Evolutionary conservation across 352 stramenopile genomes (phyloP).

Genomic region (Labyrinthula sp.): DNA sequence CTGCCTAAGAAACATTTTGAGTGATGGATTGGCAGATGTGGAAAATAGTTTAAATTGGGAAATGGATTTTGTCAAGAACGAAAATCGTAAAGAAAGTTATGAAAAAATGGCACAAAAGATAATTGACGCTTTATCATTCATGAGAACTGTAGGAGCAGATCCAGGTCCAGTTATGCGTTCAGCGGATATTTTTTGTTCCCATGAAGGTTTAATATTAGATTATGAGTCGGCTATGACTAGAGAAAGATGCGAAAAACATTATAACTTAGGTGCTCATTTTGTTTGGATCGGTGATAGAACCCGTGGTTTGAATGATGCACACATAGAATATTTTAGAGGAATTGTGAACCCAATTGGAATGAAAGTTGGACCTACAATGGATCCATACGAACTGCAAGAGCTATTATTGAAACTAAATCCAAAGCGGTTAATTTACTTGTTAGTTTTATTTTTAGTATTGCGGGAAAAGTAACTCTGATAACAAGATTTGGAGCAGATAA

Average conservation of each 20-base stretch:
- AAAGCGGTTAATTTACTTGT: too few relatives aligned
- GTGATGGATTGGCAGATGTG: slow-evolving; percentile 85
- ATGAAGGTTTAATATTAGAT: slow-evolving; percentile 86
- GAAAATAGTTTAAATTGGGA: slow-evolving; percentile 86
- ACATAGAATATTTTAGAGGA: slow-evolving; percentile 91
- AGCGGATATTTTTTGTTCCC: slow-evolving; percentile 88
- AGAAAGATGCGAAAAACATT: slow-evolving; percentile 65
- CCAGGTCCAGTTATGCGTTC: slow-evolving; percentile 66
- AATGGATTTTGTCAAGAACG: slow-evolving; percentile 86
- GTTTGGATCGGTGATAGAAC: slow-evolving; percentile 95
- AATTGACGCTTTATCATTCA: slow-evolving; percentile 84
- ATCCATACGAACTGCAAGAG: slow-evolving; percentile 69
- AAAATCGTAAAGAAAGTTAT: slow-evolving; percentile 71
- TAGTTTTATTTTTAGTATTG: slow-evolving; percentile 64
- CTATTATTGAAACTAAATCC: slow-evolving; percentile 86
- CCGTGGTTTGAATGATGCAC: slow-evolving; percentile 80
- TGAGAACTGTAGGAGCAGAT: slow-evolving; percentile 75
- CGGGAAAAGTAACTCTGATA: slow-evolving; percentile 88
- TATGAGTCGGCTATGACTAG: slow-evolving; percentile 94
- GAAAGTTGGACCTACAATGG: slow-evolving; percentile 87
- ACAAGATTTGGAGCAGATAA: slow-evolving; percentile 79
- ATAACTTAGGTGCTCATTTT: slow-evolving; percentile 92
- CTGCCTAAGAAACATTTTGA: slow-evolving; percentile 77
- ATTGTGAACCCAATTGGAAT: slow-evolving; percentile 94
- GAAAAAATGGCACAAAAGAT: slow-evolving; percentile 85